Evolutionary conservation across 352 stramenopile species (phyloP), one percentile per base, ranked within the genome.

Genomic region (Thalassiosira delicatula): DNA sequence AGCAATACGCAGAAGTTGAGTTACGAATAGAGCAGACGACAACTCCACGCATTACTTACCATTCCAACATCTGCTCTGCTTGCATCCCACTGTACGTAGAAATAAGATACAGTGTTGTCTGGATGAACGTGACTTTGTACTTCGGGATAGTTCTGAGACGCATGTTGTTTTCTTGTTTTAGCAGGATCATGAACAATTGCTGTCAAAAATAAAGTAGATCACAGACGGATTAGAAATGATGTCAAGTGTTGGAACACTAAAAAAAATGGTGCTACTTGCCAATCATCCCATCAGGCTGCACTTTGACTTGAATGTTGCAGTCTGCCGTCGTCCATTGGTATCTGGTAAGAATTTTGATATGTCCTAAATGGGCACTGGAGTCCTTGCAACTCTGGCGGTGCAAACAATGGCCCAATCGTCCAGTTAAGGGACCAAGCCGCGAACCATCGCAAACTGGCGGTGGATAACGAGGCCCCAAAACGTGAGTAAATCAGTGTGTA

Each of bases 301-400:
- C 49, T 79, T 89, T 84, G n/a, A 90, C 78, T 73, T 79, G 33
- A 32, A 90, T 83, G 2, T 9, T 35, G 63, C 85, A 90, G 21
- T 0, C 17, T 11, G 53, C 7, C 11, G 56, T 70, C 29, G 78
- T 84, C 85, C 82, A 89, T 30, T 84, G 69, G n/a, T 67, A 87
- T 1, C 40, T 66, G 12, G 19, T 76, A 11, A 11, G 11, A 19
- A n/a, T n/a, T n/a, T n/a, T n/a, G n/a, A n/a, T n/a, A n/a, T n/a
- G n/a, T n/a, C n/a, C n/a, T n/a, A n/a, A n/a, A n/a, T n/a, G n/a
- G n/a, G n/a, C n/a, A n/a, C n/a, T n/a, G n/a, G n/a, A 46, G 40
- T 87, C 80, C 17, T 17, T n/a, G 27, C 80, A 87, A 44, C 25
- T 75, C 32, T 71, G 42, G n/a, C 59, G 59, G 56, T 87, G 46